Conservation (phyloP, 768 basidiomycete species). For the Coprinopsis sp. region DNA sequence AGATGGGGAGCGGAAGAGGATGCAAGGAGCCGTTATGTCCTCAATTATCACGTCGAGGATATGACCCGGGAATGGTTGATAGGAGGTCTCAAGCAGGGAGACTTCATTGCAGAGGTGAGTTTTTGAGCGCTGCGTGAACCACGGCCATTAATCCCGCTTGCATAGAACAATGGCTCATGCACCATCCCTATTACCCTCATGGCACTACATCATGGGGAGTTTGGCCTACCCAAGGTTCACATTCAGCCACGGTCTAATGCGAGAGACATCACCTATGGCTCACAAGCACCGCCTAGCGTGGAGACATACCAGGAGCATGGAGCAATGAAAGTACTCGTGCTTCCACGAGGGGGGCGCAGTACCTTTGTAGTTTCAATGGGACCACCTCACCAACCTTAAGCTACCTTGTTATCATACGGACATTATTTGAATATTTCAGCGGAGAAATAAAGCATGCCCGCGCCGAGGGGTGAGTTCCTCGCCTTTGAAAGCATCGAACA, state of each 20-base stretch:
- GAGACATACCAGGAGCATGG: conserved; percentile 86
- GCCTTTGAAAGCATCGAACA: no score
- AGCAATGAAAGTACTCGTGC: conserved; percentile 73
- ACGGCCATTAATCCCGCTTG: conserved; percentile 5
- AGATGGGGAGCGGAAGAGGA: conserved; percentile 62
- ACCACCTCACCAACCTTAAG: no score
- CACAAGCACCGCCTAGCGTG: conserved; percentile 53
- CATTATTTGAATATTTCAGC: no score
- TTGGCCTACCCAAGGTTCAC: conserved; percentile 68
- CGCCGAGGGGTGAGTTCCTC: no score
- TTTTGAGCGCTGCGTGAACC: neutral
- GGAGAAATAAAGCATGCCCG: no score
- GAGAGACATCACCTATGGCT: conserved; percentile 52
- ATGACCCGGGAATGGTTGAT: conserved; percentile 84
- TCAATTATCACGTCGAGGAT: conserved; percentile 83
- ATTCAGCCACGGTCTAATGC: conserved; percentile 56
- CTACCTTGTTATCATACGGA: no score
- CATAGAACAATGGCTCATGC: conserved; percentile 58
- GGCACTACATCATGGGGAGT: conserved; percentile 78
- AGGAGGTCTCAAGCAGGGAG: conserved; percentile 82
- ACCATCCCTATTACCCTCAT: conserved; percentile 72
- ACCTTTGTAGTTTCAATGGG: conserved; percentile 82
- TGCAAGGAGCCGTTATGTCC: conserved; percentile 38
- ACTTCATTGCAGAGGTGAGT: conserved; percentile 68
- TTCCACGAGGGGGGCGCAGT: conserved; percentile 77